Conservation (phyloP, 176 grass and related monocot species). For the Paspalum notatum region DNA sequence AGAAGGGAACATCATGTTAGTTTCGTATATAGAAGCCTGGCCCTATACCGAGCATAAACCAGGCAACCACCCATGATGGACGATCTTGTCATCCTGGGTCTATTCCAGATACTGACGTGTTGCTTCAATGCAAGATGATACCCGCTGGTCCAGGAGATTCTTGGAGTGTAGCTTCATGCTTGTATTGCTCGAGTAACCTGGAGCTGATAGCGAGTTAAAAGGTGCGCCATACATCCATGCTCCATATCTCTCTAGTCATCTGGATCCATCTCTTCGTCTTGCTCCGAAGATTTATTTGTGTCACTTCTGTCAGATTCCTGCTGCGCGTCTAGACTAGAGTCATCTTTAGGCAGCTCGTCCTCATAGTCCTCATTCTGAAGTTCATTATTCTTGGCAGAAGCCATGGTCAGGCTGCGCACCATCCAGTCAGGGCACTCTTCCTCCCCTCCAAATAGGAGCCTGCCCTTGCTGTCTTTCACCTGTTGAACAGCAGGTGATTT, state of each 20-base stretch:
- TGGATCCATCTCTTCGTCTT: constrained; percentile 96
- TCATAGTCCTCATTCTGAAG: constrained; percentile 75
- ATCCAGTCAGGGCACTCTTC: constrained; percentile 86
- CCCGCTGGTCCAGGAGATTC: constrained; percentile 13
- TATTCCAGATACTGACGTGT: not conserved
- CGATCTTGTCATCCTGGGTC: constrained; percentile 22
- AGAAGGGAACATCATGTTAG: constrained; percentile 24
- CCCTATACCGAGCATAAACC: not conserved
- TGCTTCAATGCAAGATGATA: not conserved
- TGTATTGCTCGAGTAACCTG: constrained; percentile 26
- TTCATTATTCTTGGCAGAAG: constrained; percentile 49
- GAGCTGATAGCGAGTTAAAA: constrained; percentile 2
- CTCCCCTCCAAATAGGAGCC: constrained; percentile 54
- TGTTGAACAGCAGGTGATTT: constrained; percentile 35
- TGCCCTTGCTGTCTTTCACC: constrained; percentile 44
- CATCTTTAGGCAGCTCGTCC: constrained; percentile 69
- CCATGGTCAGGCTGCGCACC: constrained; percentile 37
- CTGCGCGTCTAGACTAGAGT: constrained; percentile 35
- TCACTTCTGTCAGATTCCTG: constrained; percentile 75
- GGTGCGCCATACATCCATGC: constrained; percentile 3
- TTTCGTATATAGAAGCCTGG: too few species aligned
- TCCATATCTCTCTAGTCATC: constrained; percentile 44
- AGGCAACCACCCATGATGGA: constrained; percentile 17
- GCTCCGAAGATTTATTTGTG: constrained; percentile 67
- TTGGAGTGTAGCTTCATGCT: not conserved